These are phyloP conservation scores for Xylaria sp. DNA, from an alignment of 2,329 filamentous ascomycete species.

Conservation along the genomic window DNA sequence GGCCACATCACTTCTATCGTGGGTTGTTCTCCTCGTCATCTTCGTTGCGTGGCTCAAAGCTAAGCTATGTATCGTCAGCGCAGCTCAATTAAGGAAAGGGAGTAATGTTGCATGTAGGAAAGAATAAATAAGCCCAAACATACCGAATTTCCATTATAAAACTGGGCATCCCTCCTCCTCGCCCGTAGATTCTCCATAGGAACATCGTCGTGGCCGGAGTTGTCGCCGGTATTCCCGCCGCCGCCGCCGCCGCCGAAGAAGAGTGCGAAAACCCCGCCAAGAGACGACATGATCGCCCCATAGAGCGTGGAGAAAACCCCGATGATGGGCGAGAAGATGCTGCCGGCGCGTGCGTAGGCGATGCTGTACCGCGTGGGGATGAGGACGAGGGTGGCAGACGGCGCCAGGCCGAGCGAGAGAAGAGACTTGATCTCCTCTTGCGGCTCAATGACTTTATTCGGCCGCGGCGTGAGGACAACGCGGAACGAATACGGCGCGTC, in stretches of 20 bases:
- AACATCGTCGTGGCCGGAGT: slow-evolving; percentile 37
- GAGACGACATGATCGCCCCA: slow-evolving; percentile 36
- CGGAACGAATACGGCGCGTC: slow-evolving; percentile 82
- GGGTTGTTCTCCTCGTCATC: slow-evolving; percentile 22
- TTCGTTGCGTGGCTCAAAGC: slow-evolving; percentile 34
- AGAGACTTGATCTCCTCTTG: slow-evolving; percentile 78
- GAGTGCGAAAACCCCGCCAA: slow-evolving; percentile 45
- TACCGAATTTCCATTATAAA: slow-evolving; percentile 94
- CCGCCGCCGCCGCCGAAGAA: slow-evolving; percentile 37
- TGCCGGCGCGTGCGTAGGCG: slow-evolving; percentile 53
- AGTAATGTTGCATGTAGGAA: neutral
- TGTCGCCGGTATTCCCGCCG: slow-evolving; percentile 16
- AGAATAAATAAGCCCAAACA: slow-evolving; percentile 43
- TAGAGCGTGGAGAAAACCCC: slow-evolving; percentile 38
- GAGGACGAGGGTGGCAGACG: slow-evolving; percentile 84
- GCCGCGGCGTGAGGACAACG: slow-evolving; percentile 80
- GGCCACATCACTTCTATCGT: neutral
- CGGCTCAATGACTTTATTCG: slow-evolving; percentile 77
- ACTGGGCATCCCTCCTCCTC: slow-evolving; percentile 66
- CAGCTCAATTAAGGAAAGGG: neutral
- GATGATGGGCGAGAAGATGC: slow-evolving; percentile 45
- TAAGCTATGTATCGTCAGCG: slow-evolving; percentile 28
- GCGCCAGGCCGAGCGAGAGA: slow-evolving; percentile 75
- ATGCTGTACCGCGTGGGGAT: slow-evolving; percentile 68
- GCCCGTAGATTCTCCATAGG: slow-evolving; percentile 48